Percentiles rank a stretch among this genome's conserved stretches.
Conservation (phyloP, 1,284 basidiomycete genomes). For the Irpex rosettiformis region DNA sequence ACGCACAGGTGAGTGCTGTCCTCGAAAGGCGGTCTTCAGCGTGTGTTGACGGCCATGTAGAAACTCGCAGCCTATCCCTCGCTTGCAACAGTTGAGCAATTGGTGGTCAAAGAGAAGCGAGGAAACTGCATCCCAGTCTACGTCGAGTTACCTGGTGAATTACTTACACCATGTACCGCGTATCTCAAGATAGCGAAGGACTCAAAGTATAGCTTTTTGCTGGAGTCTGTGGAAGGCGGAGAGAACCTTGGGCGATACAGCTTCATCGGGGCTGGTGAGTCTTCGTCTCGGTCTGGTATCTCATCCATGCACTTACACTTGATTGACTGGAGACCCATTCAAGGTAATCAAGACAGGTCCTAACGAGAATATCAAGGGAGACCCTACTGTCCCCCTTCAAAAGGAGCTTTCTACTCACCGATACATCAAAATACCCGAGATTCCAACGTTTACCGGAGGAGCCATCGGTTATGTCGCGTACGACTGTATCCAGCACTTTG, state of each 20-base stretch:
- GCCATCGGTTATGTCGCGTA: constrained; percentile 98
- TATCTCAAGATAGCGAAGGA: constrained; percentile 93
- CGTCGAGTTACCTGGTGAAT: constrained; percentile 90
- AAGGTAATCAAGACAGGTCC: constrained; percentile 91
- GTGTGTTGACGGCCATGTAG: constrained; percentile 31
- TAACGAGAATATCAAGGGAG: constrained; percentile 78
- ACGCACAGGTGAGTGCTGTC: constrained; percentile 47
- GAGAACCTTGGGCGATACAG: constrained; percentile 93
- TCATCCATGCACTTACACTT: not conserved
- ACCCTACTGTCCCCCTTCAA: constrained; percentile 85
- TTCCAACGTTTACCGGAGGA: constrained; percentile 95
- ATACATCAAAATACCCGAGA: constrained; percentile 88
- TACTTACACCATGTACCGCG: constrained; percentile 96
- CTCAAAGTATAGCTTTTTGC: constrained; percentile 88
- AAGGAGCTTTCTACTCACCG: constrained; percentile 84
- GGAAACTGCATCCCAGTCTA: constrained; percentile 95
- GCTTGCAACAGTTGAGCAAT: constrained; percentile 64
- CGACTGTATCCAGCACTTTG: constrained; percentile 96
- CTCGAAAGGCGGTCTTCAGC: not conserved
- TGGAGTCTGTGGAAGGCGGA: constrained; percentile 90
- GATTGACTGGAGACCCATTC: constrained; percentile 68
- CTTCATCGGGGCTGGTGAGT: constrained; percentile 91
- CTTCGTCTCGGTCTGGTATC: not conserved
- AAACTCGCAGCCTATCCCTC: constrained; percentile 64
- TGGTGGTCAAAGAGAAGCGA: constrained; percentile 72